Evolutionary conservation across 306 rosid genomes (phyloP).

Genomic region (Benincasa hispida): DNA sequence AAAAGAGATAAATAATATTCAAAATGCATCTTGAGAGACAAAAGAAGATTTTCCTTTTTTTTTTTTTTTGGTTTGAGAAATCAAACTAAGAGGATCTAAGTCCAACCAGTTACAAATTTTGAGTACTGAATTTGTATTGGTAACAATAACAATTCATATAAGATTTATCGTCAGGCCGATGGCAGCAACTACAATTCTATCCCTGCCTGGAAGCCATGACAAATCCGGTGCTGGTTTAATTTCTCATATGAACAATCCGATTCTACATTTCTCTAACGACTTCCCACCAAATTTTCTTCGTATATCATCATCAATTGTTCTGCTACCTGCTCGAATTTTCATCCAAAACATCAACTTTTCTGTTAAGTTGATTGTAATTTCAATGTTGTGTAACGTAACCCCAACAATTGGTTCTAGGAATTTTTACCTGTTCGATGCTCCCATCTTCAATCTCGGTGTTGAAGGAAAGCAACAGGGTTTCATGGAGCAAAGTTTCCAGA

Average conservation of each 20-base stretch:
- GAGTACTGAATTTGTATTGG: background rate
- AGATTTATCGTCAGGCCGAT: background rate
- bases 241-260: background rate
- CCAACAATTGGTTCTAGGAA: background rate
- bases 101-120: background rate
- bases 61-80: too few relatives aligned
- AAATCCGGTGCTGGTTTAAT: background rate
- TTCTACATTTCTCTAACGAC: background rate
- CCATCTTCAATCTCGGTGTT: conserved; percentile 84
- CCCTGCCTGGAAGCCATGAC: background rate
- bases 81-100: too few relatives aligned
- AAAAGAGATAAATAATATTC: too few relatives aligned
- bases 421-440: conserved; percentile 61
- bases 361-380: background rate
- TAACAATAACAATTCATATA: background rate
- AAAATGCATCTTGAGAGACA: too few relatives aligned
- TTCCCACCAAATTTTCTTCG: conserved; percentile 35
- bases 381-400: background rate
- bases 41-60: too few relatives aligned
- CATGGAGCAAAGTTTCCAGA: conserved; percentile 52
- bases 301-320: conserved; percentile 46
- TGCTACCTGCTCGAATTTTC: conserved; percentile 42
- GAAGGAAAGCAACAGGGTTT: conserved; percentile 48
- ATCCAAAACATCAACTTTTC: background rate
- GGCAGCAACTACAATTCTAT: background rate